Percentiles rank a stretch among this genome's conserved stretches.
These are phyloP conservation scores for Aspergillus candidus DNA, from an alignment of 2,329 filamentous ascomycete genomes.

Conservation along the genomic window DNA sequence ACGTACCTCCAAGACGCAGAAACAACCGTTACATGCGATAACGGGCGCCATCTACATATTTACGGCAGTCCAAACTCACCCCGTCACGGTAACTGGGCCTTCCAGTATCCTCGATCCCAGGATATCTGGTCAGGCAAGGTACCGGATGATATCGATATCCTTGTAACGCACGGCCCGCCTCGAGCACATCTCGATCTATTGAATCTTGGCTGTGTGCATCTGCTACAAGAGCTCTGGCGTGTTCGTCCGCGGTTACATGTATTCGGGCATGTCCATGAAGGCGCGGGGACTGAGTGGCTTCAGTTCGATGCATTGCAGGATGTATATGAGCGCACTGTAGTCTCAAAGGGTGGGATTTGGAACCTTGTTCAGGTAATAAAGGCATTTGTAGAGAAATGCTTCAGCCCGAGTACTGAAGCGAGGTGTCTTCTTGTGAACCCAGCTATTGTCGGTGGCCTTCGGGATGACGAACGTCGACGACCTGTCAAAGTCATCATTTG, in stretches of 20 bases:
- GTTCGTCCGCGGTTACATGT: conserved; percentile 71
- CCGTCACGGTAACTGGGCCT: conserved; percentile 64
- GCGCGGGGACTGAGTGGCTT: conserved; percentile 23
- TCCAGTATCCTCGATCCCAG: conserved; percentile 59
- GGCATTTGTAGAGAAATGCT: conserved; percentile 3
- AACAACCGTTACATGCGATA: conserved; percentile 53
- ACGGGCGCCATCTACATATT: conserved; percentile 55
- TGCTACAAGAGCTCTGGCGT: conserved; percentile 63
- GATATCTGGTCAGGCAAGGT: conserved; percentile 64
- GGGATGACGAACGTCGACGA: conserved; percentile 14
- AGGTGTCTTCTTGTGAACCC: conserved; percentile 20
- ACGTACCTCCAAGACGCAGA: conserved; percentile 65
- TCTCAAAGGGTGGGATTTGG: conserved; percentile 8
- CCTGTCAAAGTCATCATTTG: conserved; percentile 12
- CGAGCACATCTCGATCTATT: conserved; percentile 55
- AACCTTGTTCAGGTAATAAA: conserved; percentile 14
- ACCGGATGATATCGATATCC: conserved; percentile 62
- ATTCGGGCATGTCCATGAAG: conserved; percentile 74
- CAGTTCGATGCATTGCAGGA: conserved; percentile 12
- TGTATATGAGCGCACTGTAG: conserved; percentile 14
- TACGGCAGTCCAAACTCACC: conserved; percentile 74
- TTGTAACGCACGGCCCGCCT: conserved; percentile 73
- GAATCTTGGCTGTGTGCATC: conserved; percentile 56
- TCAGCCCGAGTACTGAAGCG: conserved; percentile 10
- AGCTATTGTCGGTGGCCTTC: conserved; percentile 13